Conservation (phyloP, 768 basidiomycete genomes). For the Pleurotus sapidus region DNA sequence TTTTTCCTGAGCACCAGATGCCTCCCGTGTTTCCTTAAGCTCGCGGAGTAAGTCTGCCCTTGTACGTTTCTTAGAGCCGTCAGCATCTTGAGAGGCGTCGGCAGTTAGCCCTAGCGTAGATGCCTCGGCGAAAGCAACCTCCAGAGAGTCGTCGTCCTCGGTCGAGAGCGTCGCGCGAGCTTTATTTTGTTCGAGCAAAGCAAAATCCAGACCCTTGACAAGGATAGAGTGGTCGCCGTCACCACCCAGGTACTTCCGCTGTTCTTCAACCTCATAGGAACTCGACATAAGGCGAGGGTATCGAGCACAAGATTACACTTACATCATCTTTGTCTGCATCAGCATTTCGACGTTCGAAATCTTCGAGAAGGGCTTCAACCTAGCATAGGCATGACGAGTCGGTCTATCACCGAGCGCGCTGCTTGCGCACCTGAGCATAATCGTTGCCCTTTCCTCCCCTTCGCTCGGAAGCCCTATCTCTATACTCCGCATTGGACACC, state of each 20-base stretch:
- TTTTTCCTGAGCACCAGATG: conserved; percentile 15
- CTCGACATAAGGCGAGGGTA: not conserved
- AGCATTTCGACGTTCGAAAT: conserved; percentile 67
- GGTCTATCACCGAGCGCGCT: no score
- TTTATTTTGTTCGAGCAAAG: conserved; percentile 82
- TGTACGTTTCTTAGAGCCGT: conserved; percentile 59
- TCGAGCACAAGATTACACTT: conserved; percentile 17
- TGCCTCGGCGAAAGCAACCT: conserved; percentile 63
- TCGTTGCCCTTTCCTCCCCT: conserved; percentile 65
- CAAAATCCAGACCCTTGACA: conserved; percentile 87
- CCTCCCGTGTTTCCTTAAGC: conserved; percentile 63
- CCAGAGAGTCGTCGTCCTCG: conserved; percentile 80
- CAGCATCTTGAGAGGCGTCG: conserved; percentile 6
- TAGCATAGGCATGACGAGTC: conserved; percentile 20
- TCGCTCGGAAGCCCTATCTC: conserved; percentile 76
- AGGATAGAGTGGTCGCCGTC: conserved; percentile 84
- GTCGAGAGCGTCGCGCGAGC: conserved; percentile 54
- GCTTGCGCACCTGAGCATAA: conserved; percentile 58
- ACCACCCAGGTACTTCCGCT: conserved; percentile 78
- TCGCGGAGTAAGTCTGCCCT: conserved; percentile 74
- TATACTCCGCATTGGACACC: conserved; percentile 38
- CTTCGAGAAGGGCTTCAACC: conserved; percentile 80
- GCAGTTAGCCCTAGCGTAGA: conserved; percentile 17
- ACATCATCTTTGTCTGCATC: conserved; percentile 59
- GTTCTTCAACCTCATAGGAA: conserved; percentile 57